Evolutionary conservation across 352 stramenopile genomes (phyloP).

Genomic region (Hyaloperonospora brassicae): DNA sequence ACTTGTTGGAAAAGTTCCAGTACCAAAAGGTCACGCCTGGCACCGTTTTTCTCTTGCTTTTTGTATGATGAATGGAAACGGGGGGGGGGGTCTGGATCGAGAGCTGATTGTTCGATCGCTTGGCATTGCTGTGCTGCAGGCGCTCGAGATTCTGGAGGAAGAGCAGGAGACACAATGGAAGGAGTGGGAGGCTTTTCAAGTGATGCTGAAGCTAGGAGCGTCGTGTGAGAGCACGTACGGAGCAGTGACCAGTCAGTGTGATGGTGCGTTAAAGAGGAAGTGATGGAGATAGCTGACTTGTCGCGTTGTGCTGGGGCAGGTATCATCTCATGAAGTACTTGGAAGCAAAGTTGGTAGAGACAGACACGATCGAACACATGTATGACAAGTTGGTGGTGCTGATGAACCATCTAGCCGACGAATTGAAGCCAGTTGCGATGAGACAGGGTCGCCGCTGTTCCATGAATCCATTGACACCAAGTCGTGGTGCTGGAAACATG

Average conservation of each 20-base stretch:
- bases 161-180: conserved; percentile 40
- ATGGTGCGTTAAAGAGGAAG: background rate
- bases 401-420: conserved; percentile 48
- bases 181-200: conserved; percentile 38
- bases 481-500: conserved; percentile 3
- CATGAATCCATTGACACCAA: conserved; percentile 16
- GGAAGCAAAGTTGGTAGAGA: conserved; percentile 39
- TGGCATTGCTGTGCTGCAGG: conserved; percentile 17
- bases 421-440: conserved; percentile 43
- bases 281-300: conserved; percentile 2
- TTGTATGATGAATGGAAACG: background rate
- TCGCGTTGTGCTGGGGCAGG: conserved; percentile 9
- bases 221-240: conserved; percentile 61
- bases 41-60: background rate
- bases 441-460: conserved; percentile 28
- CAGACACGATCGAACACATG: conserved; percentile 53
- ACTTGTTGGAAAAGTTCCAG: conserved; percentile 51
- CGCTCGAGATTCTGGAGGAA: conserved; percentile 33
- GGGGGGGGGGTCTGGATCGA: background rate
- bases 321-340: conserved; percentile 69
- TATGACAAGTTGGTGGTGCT: conserved; percentile 53
- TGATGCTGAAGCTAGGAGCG: conserved; percentile 51
- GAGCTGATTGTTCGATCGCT: background rate
- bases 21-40: conserved; percentile 37
- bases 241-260: background rate